Percentiles rank a stretch among this genome's conserved stretches.
Conservation (phyloP, 1,284 basidiomycete genomes). For the Sparassis latifolia region DNA sequence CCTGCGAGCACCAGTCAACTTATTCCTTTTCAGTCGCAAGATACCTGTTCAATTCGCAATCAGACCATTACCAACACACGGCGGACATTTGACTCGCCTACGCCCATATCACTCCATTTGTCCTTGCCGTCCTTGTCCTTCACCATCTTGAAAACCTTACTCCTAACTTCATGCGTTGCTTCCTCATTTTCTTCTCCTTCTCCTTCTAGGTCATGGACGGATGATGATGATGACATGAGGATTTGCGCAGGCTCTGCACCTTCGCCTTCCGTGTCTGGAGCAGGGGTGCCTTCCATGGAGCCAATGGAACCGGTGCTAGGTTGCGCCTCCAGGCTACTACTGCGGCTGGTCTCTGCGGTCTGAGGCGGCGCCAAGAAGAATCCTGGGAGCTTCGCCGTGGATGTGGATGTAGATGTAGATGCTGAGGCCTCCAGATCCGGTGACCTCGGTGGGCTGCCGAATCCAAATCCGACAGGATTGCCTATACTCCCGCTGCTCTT, state of each 20-base stretch:
- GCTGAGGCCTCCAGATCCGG: conserved; percentile 16
- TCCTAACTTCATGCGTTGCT: conserved; percentile 53
- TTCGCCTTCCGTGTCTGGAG: conserved; percentile 28
- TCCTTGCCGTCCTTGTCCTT: conserved; percentile 41
- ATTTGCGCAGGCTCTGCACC: conserved; percentile 26
- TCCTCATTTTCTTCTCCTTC: conserved; percentile 80
- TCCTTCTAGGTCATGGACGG: conserved; percentile 59
- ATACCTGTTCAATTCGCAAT: conserved; percentile 36
- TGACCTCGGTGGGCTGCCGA: conserved; percentile 37
- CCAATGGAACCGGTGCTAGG: conserved; percentile 12
- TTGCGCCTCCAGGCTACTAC: conserved; percentile 4
- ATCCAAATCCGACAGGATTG: conserved; percentile 52
- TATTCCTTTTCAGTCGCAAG: conserved; percentile 66
- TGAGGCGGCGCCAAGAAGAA: conserved; percentile 26
- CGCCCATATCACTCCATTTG: conserved; percentile 56
- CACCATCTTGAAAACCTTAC: conserved; percentile 59
- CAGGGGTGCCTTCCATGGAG: conserved; percentile 27
- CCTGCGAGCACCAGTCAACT: conserved; percentile 46
- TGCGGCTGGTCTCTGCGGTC: conserved; percentile 11
- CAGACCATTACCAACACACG: background rate
- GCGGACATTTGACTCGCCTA: conserved; percentile 36
- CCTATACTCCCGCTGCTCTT: conserved; percentile 41
- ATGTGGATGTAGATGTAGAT: conserved; percentile 4
- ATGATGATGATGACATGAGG: conserved; percentile 22
- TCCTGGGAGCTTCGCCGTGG: conserved; percentile 13